Base-by-base conservation (phyloP, 768 basidiomycete genomes). In the Mycena sanguinolenta region DNA sequence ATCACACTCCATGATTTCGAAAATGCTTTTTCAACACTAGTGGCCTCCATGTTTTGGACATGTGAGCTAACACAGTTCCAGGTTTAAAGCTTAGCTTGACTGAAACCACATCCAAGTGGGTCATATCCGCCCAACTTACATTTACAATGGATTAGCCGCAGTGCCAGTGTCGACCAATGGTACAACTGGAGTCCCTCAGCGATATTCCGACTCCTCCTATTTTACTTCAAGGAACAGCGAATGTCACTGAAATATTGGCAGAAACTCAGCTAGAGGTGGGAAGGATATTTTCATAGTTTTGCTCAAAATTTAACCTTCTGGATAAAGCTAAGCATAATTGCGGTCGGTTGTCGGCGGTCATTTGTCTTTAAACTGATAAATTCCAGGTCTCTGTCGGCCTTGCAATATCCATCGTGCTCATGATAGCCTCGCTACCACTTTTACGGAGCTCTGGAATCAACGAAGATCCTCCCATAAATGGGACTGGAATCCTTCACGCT, bases 1-100 rank as follows among this genome's bases (percentile, higher is more conserved):
- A 53, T 65, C 5, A 57, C 28, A 10, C 34, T 65, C 3, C 63
- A 65, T 27, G 63, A 65, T 12, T 19, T 65, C 6, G 63, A 65
- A 36, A 65, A 65, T 36, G 63, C 63, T 9, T 44, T 65, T 25
- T 65, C 63, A 3, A 21, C 4, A 8, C 10, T 65, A 2, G 63
- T 58, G 17, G 63, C 63, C 12, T 19, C 63, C 16, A 50, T 58
- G 30, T 65, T 65, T 38, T 65, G 63, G 63, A 65, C 63, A 9
- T 34, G 63, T 65, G 25, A 57, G 63, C 4, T 19, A 10, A 49
- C 3, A 4, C 19, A n/a, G 46, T 28, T 14, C 3, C 21, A 21
- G 44, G 39, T 27, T 13, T 38, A 7, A 17, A n/a, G 10, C 19
- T 49, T n/a, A 17, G 21, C 46, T 19, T 19, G 19, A 21, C 25